Percentiles rank a stretch among this genome's conserved stretches.
Evolutionary conservation across 495 filamentous ascomycete species (phyloP).

Genomic region (Hyaloscypha hepaticicola): DNA sequence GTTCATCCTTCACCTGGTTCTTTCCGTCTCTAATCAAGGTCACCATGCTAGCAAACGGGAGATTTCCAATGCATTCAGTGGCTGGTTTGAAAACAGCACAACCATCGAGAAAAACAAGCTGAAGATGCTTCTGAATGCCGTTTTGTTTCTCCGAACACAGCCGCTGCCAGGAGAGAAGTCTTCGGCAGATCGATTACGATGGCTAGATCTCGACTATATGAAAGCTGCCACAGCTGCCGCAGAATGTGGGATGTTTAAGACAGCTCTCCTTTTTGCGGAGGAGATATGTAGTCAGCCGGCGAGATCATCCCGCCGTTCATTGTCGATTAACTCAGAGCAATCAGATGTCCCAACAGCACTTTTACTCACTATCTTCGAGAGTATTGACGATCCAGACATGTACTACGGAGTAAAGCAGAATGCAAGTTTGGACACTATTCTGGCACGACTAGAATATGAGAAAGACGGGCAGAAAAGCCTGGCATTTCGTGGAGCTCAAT

Average conservation of each 20-base stretch:
- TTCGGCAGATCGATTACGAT: conserved; percentile 72
- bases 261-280: conserved; percentile 80
- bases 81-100: conserved; percentile 49
- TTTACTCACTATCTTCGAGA: conserved; percentile 77
- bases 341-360: conserved; percentile 54
- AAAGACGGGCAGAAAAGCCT: conserved; percentile 83
- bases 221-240: conserved; percentile 74
- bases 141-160: conserved; percentile 88
- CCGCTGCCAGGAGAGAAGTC: conserved; percentile 71
- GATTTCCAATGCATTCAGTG: conserved; percentile 48
- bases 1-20: conserved; percentile 75
- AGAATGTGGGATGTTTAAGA: conserved; percentile 81
- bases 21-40: conserved; percentile 54
- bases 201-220: conserved; percentile 81
- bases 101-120: conserved; percentile 44
- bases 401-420: conserved; percentile 91
- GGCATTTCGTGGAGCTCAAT: conserved; percentile 86
- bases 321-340: conserved; percentile 48
- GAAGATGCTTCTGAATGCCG: conserved; percentile 67
- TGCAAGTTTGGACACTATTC: conserved; percentile 69
- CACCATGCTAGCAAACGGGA: conserved; percentile 45
- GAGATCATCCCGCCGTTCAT: conserved; percentile 65
- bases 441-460: conserved; percentile 88
- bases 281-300: conserved; percentile 56
- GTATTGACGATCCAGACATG: conserved; percentile 91